Conservation (phyloP, 495 filamentous ascomycete genomes). For the Ramalina intermedia region DNA sequence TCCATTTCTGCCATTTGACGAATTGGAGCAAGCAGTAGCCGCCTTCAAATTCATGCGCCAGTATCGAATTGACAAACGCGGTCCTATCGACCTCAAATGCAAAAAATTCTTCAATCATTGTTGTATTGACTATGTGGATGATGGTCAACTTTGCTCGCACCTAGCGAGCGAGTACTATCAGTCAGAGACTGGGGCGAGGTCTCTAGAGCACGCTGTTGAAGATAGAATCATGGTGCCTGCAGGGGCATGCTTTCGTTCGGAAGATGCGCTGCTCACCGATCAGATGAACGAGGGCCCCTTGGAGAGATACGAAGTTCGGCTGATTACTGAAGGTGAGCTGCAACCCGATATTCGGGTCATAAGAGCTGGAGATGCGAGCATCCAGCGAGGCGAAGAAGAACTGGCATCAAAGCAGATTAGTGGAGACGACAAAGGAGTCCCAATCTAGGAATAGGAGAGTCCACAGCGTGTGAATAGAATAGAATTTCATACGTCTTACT, state of each 20-base stretch:
- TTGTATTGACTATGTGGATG: conserved; percentile 5
- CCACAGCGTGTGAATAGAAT: too few species aligned
- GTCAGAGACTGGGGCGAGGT: conserved; percentile 8
- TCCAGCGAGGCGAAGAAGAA: neutral
- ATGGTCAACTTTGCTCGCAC: conserved; percentile 2
- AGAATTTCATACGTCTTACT: too few species aligned
- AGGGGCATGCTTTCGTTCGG: neutral
- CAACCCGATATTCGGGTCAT: neutral
- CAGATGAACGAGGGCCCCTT: conserved; percentile 7
- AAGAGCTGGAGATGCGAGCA: neutral
- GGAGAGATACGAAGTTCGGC: neutral
- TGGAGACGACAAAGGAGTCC: neutral
- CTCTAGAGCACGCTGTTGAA: conserved; percentile 2
- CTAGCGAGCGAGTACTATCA: conserved; percentile 1
- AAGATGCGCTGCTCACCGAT: neutral
- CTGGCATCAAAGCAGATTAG: too few species aligned
- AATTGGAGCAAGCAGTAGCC: conserved; percentile 7
- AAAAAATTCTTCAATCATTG: conserved; percentile 2
- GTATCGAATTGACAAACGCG: neutral
- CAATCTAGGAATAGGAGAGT: too few species aligned
- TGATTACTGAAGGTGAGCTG: neutral
- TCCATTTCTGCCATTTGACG: conserved; percentile 11
- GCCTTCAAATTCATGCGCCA: conserved; percentile 14
- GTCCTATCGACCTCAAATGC: neutral
- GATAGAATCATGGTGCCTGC: neutral